Conservation (phyloP, 2,329 filamentous ascomycete genomes). For the Aspergillus chevalieri region DNA sequence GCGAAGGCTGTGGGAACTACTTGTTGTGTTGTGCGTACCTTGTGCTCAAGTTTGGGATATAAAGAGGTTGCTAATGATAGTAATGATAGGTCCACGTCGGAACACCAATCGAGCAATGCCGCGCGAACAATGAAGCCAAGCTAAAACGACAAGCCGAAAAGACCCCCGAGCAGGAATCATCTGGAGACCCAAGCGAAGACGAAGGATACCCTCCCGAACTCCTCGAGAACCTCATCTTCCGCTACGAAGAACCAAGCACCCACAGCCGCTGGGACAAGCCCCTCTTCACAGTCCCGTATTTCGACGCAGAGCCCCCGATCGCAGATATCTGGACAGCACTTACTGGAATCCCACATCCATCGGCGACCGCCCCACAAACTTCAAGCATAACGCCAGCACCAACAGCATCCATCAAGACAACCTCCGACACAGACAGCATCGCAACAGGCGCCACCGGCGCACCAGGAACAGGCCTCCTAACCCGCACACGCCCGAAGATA, state of each 20-base stretch:
- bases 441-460: slow-evolving; percentile 4
- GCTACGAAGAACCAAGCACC: slow-evolving; percentile 62
- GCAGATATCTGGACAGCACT: slow-evolving; percentile 57
- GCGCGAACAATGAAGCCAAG: slow-evolving; percentile 46
- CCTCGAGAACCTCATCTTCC: slow-evolving; percentile 59
- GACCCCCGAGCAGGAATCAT: slow-evolving; percentile 7
- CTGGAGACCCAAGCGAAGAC: slow-evolving; percentile 12
- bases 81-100: slow-evolving; percentile 50
- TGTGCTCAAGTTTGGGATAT: background rate
- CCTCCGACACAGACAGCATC: slow-evolving; percentile 22
- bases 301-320: slow-evolving; percentile 50
- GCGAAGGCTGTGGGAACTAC: slow-evolving; percentile 58
- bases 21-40: slow-evolving; percentile 52
- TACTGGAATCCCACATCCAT: slow-evolving; percentile 33
- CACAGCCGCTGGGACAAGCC: slow-evolving; percentile 62
- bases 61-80: background rate
- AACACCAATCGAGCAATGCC: slow-evolving; percentile 50
- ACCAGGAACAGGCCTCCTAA: slow-evolving; percentile 12
- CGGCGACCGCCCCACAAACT: slow-evolving; percentile 10
- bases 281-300: slow-evolving; percentile 56
- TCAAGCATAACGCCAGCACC: slow-evolving; percentile 14
- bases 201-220: slow-evolving; percentile 49
- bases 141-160: slow-evolving; percentile 16
- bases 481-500: slow-evolving; percentile 22
- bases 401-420: slow-evolving; percentile 7